Evolutionary conservation across 371 early-diverging fungal species (phyloP).

Genomic region (Mucor saturninus): DNA sequence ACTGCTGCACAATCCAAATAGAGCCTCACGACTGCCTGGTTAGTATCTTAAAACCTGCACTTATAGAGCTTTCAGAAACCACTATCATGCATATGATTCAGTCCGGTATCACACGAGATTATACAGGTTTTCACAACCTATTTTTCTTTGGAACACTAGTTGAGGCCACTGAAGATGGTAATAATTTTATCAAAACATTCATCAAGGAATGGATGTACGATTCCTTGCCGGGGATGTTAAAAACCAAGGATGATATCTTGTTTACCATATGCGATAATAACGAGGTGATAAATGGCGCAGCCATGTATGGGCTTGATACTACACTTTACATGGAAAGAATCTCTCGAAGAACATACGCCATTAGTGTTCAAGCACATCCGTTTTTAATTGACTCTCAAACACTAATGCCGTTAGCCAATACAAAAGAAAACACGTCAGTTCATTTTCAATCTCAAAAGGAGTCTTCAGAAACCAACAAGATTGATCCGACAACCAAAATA

Average conservation of each 20-base stretch:
- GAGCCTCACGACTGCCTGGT: not conserved
- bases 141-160: conserved; percentile 10
- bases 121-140: conserved; percentile 1
- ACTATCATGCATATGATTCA: not conserved
- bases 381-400: not conserved
- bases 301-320: conserved; percentile 6
- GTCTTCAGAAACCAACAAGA: not conserved
- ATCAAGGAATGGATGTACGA: not conserved
- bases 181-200: not conserved
- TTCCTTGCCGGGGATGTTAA: not conserved
- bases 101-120: not conserved
- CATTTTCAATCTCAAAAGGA: not conserved
- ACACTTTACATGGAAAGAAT: conserved; percentile 8
- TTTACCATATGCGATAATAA: not conserved
- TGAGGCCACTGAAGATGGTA: not conserved
- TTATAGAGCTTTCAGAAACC: not conserved
- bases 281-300: conserved; percentile 6
- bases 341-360: conserved; percentile 14
- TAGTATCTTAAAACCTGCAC: not conserved
- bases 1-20: not conserved
- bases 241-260: not conserved
- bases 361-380: conserved; percentile 5
- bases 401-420: not conserved
- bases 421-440: not conserved
- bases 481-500: not conserved